phyloP scores from a whole-genome alignment of 441 rosid species.

The Raphanus hybrid region DNA sequence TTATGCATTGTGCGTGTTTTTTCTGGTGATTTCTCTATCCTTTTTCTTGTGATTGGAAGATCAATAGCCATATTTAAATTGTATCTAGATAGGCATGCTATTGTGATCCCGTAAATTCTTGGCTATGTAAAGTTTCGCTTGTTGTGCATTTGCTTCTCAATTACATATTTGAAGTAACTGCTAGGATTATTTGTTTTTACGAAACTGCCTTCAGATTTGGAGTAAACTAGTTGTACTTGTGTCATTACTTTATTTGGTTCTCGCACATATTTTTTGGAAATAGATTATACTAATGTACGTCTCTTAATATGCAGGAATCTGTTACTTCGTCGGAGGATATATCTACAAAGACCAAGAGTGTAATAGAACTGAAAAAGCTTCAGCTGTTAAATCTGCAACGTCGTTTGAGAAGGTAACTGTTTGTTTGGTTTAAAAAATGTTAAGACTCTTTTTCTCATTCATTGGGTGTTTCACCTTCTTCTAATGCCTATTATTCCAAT shows the following conservation, averaged over 20 bases:
- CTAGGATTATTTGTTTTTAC: neutral
- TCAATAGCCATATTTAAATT: too few species aligned
- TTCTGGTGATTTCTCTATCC: slow-evolving; percentile 8
- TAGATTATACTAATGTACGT: neutral
- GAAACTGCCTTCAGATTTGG: slow-evolving; percentile 6
- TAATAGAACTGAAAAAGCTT: slow-evolving; percentile 92
- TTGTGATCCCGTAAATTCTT: slow-evolving; percentile 2
- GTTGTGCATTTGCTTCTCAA: slow-evolving; percentile 11
- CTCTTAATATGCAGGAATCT: slow-evolving; percentile 55
- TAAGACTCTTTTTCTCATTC: slow-evolving; percentile 7
- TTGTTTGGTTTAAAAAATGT: neutral
- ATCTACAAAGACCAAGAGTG: slow-evolving; percentile 89
- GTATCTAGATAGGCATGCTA: slow-evolving; percentile 1
- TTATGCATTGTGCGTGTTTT: slow-evolving; percentile 14
- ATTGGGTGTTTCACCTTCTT: neutral
- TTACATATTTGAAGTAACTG: slow-evolving; percentile 9
- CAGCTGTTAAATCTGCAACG: slow-evolving; percentile 84
- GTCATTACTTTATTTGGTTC: slow-evolving; percentile 1
- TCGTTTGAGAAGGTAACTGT: slow-evolving; percentile 75
- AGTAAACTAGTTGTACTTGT: slow-evolving; percentile 6
- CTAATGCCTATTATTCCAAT: neutral
- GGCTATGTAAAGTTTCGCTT: neutral
- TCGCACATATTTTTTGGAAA: neutral
- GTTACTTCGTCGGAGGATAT: slow-evolving; percentile 89
- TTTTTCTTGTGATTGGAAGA: slow-evolving; percentile 3